Evolutionary conservation across 352 stramenopile genomes (phyloP), one percentile per base, ranked within the genome.

Genomic region (Pythium folliculosum): DNA sequence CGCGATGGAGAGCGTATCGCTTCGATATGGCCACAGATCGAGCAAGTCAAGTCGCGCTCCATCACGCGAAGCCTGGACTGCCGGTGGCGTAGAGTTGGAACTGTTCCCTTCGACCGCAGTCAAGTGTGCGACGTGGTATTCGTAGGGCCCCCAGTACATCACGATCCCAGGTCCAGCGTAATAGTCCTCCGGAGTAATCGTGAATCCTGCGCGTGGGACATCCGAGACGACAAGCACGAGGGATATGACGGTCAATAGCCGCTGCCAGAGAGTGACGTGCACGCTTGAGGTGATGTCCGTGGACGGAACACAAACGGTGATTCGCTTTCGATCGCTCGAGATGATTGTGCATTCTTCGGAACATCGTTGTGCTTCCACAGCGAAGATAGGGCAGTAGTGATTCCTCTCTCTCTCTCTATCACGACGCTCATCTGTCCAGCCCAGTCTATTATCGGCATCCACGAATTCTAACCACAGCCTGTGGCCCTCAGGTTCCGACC

Each of bases 161-260:
- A 59, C 66, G 10, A 71, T 73, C 25, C 59, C 70, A 14, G 77
- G 76, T 32, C 76, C 72, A 3, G 72, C 67, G 37, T 76, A 82
- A 19, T 65, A 77, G 5, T 80, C 56, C 1, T 57, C 35, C 5
- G 82, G 23, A 16, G 51, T 62, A 14, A 84, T 61, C 0, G 73
- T 76, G 5, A 86, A 65, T 1, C 79, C 81, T 0, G 77, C 78
- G 8, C 81, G 77, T 3, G 76, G 79, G 17, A 90, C 82, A 21
- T 90, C 81, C 1, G 77, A 81, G 37, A 75, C n/a, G 0, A 80
- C 60, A 12, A 89, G 69, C 10, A 70, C 25, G 22, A 89, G 23
- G 13, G 67, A 72, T 6, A 88, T 27, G 1, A 82, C 10, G 2
- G 76, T 81, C 47, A 88, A 40, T 6, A 84, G 16, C 10, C 6